Conservation (phyloP, 352 stramenopile genomes). For the Pythium aphanidermatum region DNA sequence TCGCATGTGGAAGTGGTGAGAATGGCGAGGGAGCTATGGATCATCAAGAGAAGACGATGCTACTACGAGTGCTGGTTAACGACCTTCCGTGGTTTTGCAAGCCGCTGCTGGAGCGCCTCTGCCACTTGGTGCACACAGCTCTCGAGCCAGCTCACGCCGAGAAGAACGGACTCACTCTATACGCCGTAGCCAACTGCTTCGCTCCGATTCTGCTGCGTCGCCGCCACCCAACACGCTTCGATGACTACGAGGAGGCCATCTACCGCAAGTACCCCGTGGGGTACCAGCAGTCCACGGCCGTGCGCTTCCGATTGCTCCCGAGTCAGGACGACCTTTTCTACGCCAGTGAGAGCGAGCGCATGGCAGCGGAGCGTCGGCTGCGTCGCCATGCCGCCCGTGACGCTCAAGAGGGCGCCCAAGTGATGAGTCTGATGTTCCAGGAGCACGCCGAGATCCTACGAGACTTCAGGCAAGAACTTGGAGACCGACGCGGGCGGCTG, state of each 20-base stretch:
- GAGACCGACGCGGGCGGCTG: constrained; percentile 32
- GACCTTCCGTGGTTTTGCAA: constrained; percentile 80
- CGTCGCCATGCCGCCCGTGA: constrained; percentile 52
- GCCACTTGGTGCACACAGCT: constrained; percentile 53
- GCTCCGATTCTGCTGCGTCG: constrained; percentile 60
- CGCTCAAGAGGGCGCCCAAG: constrained; percentile 57
- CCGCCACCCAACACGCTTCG: constrained; percentile 44
- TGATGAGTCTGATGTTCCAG: constrained; percentile 56
- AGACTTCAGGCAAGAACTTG: constrained; percentile 59
- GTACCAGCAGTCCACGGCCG: constrained; percentile 41
- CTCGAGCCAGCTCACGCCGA: constrained; percentile 49
- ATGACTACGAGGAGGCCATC: constrained; percentile 63
- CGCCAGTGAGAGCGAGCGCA: constrained; percentile 23
- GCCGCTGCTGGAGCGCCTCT: constrained; percentile 64
- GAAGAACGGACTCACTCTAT: constrained; percentile 68
- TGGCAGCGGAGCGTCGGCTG: constrained; percentile 30
- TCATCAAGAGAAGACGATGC: constrained; percentile 44
- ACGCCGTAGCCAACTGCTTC: constrained; percentile 53
- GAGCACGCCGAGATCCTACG: constrained; percentile 47
- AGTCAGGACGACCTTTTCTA: constrained; percentile 38
- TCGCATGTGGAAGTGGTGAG: constrained; percentile 34
- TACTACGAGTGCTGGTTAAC: constrained; percentile 69
- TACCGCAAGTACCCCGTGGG: constrained; percentile 71
- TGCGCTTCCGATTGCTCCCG: constrained; percentile 47
- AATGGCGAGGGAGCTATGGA: constrained; percentile 26